A percentile compares a stretch with the other conserved stretches of the same genome.
Evolutionary conservation across 495 filamentous ascomycete genomes (phyloP).

Genomic region (Penicillium daleae): DNA sequence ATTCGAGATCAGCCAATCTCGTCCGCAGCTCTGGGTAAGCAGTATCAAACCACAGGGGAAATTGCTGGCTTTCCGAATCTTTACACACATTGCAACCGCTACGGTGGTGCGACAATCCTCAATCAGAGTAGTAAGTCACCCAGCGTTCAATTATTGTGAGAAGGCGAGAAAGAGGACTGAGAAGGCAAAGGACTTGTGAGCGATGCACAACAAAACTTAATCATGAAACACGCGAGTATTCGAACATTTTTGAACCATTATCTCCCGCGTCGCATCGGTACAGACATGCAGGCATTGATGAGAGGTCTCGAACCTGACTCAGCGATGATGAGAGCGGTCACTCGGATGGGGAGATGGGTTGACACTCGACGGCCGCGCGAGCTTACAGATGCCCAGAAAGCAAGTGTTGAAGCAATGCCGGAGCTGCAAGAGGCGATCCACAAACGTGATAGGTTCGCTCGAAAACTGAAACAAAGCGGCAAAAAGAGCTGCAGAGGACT

Average conservation of each 20-base stretch:
- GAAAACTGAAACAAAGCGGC: not conserved
- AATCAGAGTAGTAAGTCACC: not conserved
- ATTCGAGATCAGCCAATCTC: not conserved
- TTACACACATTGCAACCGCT: not conserved
- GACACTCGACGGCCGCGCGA: not conserved
- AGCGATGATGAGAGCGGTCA: not conserved
- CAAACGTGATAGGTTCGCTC: not conserved
- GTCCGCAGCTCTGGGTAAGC: not conserved
- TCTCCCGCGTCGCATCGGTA: constrained; percentile 36
- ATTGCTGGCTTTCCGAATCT: not conserved
- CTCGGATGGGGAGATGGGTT: not conserved
- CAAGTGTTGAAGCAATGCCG: not conserved
- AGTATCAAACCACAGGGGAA: not conserved
- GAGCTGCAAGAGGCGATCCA: not conserved
- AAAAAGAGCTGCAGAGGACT: not conserved
- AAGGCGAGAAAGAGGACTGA: not conserved
- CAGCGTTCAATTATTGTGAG: not conserved
- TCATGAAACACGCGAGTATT: constrained; percentile 37
- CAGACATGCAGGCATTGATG: constrained; percentile 28
- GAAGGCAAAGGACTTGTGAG: constrained; percentile 24
- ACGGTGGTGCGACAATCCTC: not conserved
- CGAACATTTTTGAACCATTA: constrained; percentile 44
- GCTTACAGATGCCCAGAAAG: not conserved
- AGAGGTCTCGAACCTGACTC: not conserved
- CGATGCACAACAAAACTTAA: constrained; percentile 45